phyloP scores from a whole-genome alignment of 2,329 filamentous ascomycete species.

The Apiospora sp. region DNA sequence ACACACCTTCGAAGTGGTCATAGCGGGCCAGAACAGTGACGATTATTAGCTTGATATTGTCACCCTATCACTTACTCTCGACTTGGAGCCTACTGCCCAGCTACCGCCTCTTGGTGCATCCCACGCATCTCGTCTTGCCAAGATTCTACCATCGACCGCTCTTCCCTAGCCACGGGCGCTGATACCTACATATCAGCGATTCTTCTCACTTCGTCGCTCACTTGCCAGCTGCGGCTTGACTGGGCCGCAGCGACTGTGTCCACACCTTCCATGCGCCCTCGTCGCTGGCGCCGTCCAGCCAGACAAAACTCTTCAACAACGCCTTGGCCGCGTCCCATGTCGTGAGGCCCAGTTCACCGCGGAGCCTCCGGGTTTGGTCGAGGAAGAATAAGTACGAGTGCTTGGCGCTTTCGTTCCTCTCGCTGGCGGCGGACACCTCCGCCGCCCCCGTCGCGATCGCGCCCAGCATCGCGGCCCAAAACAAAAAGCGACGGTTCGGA shows the following conservation, averaged over 20 bases:
- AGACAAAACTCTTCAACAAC: background rate
- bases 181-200: background rate
- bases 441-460: background rate
- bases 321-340: conserved; percentile 3
- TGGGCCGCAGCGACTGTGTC: background rate
- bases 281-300: background rate
- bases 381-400: background rate
- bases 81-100: background rate
- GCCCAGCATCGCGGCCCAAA: conserved; percentile 10
- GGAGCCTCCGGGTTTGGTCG: background rate
- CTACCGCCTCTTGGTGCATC: no score
- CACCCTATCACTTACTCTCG: background rate
- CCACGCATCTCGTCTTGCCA: background rate
- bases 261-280: conserved; percentile 7
- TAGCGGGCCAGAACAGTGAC: background rate
- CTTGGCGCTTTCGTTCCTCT: background rate
- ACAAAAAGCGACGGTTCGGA: background rate
- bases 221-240: background rate
- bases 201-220: background rate
- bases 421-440: background rate
- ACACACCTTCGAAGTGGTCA: background rate
- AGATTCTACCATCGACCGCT: background rate
- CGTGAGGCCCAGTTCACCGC: background rate
- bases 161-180: background rate
- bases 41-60: background rate